A percentile compares a stretch with the other conserved stretches of the same genome.
Evolutionary conservation across 495 filamentous ascomycete genomes (phyloP).

Genomic region (Aspergillus diversus): DNA sequence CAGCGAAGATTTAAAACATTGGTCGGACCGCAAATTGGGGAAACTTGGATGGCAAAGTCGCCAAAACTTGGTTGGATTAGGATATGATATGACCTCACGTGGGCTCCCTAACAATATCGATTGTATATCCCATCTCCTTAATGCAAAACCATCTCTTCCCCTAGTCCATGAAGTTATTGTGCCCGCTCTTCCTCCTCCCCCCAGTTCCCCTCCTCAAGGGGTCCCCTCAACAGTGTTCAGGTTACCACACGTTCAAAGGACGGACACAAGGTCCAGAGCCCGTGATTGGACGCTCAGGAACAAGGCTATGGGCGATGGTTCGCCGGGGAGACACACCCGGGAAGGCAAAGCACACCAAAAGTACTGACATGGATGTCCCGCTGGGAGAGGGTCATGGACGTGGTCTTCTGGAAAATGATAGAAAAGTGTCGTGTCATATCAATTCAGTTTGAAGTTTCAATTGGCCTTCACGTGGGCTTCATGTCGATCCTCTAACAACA

Average conservation of each 20-base stretch:
- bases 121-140: too few species aligned
- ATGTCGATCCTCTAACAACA: background rate
- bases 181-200: too few species aligned
- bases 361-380: background rate
- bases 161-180: too few species aligned
- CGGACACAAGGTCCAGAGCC: background rate
- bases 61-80: too few species aligned
- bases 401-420: background rate
- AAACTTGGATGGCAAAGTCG: too few species aligned
- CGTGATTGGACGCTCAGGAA: background rate
- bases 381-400: background rate
- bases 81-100: too few species aligned
- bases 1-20: background rate
- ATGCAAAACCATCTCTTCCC: too few species aligned
- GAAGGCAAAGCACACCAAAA: slow-evolving; percentile 1
- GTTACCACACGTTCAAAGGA: background rate
- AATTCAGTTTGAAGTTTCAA: background rate
- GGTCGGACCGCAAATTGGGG: too few species aligned
- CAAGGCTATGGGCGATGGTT: background rate
- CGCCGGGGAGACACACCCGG: background rate
- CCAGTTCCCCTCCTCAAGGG: background rate
- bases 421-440: background rate
- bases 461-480: background rate
- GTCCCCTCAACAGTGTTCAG: background rate
- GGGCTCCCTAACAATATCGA: too few species aligned